Evolutionary conservation across 495 filamentous ascomycete genomes (phyloP), one percentile per base, ranked within the genome.

Genomic region (Glarea lozoyensis): DNA sequence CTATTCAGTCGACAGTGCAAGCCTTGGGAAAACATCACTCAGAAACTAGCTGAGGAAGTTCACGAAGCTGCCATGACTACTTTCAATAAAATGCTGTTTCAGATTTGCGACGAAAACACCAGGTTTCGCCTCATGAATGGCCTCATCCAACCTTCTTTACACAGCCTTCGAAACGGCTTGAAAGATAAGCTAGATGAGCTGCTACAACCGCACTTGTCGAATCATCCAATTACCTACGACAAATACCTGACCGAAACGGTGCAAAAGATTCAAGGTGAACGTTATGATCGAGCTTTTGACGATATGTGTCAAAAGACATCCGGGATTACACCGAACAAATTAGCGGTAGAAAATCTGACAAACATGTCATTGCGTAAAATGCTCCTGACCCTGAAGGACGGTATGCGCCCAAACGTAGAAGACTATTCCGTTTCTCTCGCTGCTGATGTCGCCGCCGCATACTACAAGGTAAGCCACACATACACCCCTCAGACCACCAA

Each of bases 191-290:
- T 32, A 7, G 41, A 22, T 23, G 45, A 58, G 19, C 40, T 50
- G 17, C 38, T 64, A 12, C 40, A 16, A 25, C 55, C 41, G 23
- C 49, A 60, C 43, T 52, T 42, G 29, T 47, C 35, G 27, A 45
- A 48, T 27, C 60, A 65, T 46, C 58, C 60, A n/a, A 72, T 72
- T 33, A 73, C 69, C 1, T 70, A 72, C 45, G 69, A 68, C 47
- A 61, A 70, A 37, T 62, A 69, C 43, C 72, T 62, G 45, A 64
- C 63, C 1, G 65, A 74, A 41, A 61, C 37, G 20, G 43, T 70
- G 2, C 64, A 68, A 43, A 62, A 60, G 24, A 17, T 47, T 58
- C 18, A 53, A 15, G 44, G 22, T 23, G 48, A 46, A 46, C 43
- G 48, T 33, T n/a, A 38, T 49, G 57, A 38, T 56, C 50, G 42